Evolutionary conservation across 257 asterid species (phyloP), one percentile per base, ranked within the genome.

Genomic region (Solanum acaule): DNA sequence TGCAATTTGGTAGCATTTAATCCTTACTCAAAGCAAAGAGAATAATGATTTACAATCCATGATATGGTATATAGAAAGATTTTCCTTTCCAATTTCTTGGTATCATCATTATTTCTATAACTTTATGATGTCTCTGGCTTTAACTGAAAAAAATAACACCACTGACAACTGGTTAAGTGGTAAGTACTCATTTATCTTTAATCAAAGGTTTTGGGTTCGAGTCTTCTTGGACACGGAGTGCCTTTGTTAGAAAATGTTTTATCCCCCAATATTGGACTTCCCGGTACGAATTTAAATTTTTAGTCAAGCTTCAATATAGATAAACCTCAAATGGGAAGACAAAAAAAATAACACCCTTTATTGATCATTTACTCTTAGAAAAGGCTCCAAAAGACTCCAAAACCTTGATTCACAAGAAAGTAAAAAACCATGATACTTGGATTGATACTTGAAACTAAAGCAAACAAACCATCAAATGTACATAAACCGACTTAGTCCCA

Each of bases 391-490:
- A 40, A n/a, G 20, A 65, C 8, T 40, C 75, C 59, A 77, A 63
- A 76, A 85, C 72, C 37, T 88, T 88, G 83, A 61, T 46, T 85
- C 76, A 15, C 86, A 42, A 84, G 86, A 76, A 23, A 88, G 67
- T 65, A 4, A 14, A 76, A 42, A 40, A 29, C 18, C 29, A 81
- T 81, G 8, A 81, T 79, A 81, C 86, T 81, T 46, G 29, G 40
- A 81, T 81, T 81, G 78, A 86, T 56, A 79, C 90, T 86, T 89
- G 67, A 65, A 86, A 78, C 71, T 78, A 67, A 86, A 78, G 89
- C 79, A 86, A 87, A 33, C 27, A 35, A 46, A 3, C 85, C 27
- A 49, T 46, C 86, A 81, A 46, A 27, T 29, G 16, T 81, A 46
- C 25, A 16, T 14, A 81, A 76, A 22, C 44, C n/a, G 81, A 79